A percentile compares a stretch with the other conserved stretches of the same genome.
These are phyloP conservation scores for Solanum neorickii DNA, from an alignment of 257 asterid genomes.

Conservation along the genomic window DNA sequence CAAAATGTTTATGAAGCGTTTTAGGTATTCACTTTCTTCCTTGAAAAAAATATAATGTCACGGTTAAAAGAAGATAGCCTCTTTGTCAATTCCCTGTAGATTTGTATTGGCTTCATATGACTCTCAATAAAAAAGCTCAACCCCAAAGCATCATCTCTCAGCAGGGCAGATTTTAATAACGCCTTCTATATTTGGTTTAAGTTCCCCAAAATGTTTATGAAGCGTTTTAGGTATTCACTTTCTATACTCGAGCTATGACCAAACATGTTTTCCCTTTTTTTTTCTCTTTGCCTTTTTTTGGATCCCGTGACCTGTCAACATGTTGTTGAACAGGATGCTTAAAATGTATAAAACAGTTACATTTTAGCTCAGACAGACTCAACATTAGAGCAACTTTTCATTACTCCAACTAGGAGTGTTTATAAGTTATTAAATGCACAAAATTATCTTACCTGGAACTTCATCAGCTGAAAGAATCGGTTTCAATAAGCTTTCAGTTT, in stretches of 20 bases:
- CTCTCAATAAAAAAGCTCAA: no score
- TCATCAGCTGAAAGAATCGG: slow-evolving; percentile 72
- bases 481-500: slow-evolving; percentile 73
- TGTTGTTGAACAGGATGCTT: neutral
- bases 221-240: neutral
- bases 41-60: no score
- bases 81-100: no score
- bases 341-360: neutral
- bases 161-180: no score
- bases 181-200: neutral
- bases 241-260: neutral
- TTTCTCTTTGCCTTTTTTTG: neutral
- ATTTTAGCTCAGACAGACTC: neutral
- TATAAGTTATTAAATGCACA: neutral
- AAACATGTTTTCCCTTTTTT: neutral
- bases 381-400: neutral
- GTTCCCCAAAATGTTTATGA: neutral
- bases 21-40: neutral
- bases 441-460: slow-evolving; percentile 38
- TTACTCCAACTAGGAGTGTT: neutral
- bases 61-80: no score
- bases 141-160: no score
- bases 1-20: neutral
- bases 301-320: neutral
- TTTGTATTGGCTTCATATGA: no score